Evolutionary conservation across 768 basidiomycete genomes (phyloP).

Genomic region (Coprinopsis marcescibilis): DNA sequence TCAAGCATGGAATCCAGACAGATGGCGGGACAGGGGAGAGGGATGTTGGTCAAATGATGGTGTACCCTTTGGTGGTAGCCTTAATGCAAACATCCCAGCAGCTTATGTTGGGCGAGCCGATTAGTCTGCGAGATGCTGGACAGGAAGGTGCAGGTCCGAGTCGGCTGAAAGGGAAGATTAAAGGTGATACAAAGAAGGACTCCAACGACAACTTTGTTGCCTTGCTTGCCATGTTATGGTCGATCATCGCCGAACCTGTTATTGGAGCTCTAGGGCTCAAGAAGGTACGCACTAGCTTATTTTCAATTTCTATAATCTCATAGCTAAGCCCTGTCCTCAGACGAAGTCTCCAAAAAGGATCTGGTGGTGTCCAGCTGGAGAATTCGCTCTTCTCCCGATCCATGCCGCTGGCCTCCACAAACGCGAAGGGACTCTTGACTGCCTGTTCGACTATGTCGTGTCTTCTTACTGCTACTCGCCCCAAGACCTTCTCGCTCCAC

Average conservation of each 20-base stretch:
- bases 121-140: no score
- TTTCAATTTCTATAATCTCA: background rate
- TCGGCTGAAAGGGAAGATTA: background rate
- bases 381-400: background rate
- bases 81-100: no score
- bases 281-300: no score
- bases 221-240: background rate
- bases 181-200: background rate
- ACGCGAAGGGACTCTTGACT: background rate
- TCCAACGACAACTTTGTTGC: background rate
- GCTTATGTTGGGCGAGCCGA: no score
- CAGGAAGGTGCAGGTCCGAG: background rate
- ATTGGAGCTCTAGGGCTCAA: background rate
- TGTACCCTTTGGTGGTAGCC: background rate
- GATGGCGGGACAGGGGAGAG: no score
- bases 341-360: background rate
- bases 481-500: background rate
- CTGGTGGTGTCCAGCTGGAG: background rate
- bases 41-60: background rate
- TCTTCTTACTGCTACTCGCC: background rate
- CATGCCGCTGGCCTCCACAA: background rate
- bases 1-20: background rate
- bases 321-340: background rate
- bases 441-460: background rate
- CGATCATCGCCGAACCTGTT: background rate